Evolutionary conservation across 192 early-diverging fungal genomes (phyloP).

Genomic region (Entomortierella beljakovae): DNA sequence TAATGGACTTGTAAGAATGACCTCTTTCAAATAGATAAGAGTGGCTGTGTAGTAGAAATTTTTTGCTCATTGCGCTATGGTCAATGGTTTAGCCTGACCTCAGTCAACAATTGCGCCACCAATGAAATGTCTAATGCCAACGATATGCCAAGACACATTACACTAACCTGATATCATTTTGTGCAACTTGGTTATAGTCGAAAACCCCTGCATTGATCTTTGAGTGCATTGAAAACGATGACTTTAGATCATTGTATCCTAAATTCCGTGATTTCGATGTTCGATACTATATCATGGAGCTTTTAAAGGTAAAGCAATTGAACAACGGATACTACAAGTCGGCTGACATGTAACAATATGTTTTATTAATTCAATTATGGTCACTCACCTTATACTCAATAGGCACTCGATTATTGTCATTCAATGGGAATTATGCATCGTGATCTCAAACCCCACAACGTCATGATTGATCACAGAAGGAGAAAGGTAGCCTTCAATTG

Average conservation of each 20-base stretch:
- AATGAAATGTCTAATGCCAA: background rate
- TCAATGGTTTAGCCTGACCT: too few relatives aligned
- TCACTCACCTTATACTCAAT: too few relatives aligned
- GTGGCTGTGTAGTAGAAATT: background rate
- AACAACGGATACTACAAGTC: too few relatives aligned
- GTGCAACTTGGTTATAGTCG: slow-evolving; percentile 60
- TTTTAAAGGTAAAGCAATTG: slow-evolving; percentile 93
- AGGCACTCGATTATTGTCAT: slow-evolving; percentile 97
- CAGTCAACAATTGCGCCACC: background rate
- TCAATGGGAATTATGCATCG: slow-evolving; percentile 99
- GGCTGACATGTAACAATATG: too few relatives aligned
- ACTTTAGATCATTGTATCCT: slow-evolving; percentile 95
- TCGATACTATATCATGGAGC: slow-evolving; percentile 95
- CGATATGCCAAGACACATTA: background rate
- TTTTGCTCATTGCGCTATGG: too few relatives aligned
- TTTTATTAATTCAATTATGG: too few relatives aligned
- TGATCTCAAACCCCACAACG: slow-evolving; percentile 98
- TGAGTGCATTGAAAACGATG: slow-evolving; percentile 95
- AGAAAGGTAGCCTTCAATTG: slow-evolving; percentile 63
- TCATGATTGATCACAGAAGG: slow-evolving; percentile 98
- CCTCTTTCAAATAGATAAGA: background rate
- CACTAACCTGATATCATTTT: background rate
- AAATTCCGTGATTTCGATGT: slow-evolving; percentile 94
- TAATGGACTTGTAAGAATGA: too few relatives aligned
- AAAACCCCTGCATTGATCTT: slow-evolving; percentile 97